phyloP scores from a whole-genome alignment of 495 filamentous ascomycete species.

The Aspergillus olivimuriae region DNA sequence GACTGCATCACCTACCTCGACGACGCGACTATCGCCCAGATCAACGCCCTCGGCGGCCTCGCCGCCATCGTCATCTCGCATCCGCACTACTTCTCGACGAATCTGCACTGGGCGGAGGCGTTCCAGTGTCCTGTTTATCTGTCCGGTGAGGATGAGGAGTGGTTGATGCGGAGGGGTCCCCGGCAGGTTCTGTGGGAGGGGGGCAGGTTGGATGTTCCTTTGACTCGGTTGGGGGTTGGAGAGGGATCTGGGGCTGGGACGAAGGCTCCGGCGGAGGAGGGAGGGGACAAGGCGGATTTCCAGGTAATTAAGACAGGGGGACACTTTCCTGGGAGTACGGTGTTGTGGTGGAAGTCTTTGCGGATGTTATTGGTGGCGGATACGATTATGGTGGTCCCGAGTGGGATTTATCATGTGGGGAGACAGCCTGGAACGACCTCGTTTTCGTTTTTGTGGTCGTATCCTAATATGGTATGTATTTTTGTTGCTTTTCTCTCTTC shows the following conservation, averaged over 20 bases:
- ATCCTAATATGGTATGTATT: slow-evolving; percentile 61
- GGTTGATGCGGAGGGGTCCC: slow-evolving; percentile 42
- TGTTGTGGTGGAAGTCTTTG: slow-evolving; percentile 46
- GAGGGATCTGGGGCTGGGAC: no score
- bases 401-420: slow-evolving; percentile 47
- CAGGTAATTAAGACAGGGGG: slow-evolving; percentile 63
- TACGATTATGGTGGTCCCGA: slow-evolving; percentile 60
- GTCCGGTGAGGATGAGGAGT: slow-evolving; percentile 53
- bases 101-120: slow-evolving; percentile 56
- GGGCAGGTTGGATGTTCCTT: background rate
- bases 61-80: slow-evolving; percentile 72
- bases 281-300: slow-evolving; percentile 41
- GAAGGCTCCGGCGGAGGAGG: no score
- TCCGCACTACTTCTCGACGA: slow-evolving; percentile 71
- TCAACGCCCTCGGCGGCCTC: slow-evolving; percentile 50
- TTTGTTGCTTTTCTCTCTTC: background rate
- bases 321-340: slow-evolving; percentile 67
- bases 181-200: slow-evolving; percentile 11
- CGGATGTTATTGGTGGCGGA: slow-evolving; percentile 62
- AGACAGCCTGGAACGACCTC: slow-evolving; percentile 51
- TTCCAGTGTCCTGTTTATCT: slow-evolving; percentile 63
- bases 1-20: slow-evolving; percentile 65
- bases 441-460: slow-evolving; percentile 72
- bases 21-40: slow-evolving; percentile 43
- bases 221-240: background rate